Evolutionary conservation across 441 rosid species (phyloP), one percentile per base, ranked within the genome.

Genomic region (Populus hybrid): DNA sequence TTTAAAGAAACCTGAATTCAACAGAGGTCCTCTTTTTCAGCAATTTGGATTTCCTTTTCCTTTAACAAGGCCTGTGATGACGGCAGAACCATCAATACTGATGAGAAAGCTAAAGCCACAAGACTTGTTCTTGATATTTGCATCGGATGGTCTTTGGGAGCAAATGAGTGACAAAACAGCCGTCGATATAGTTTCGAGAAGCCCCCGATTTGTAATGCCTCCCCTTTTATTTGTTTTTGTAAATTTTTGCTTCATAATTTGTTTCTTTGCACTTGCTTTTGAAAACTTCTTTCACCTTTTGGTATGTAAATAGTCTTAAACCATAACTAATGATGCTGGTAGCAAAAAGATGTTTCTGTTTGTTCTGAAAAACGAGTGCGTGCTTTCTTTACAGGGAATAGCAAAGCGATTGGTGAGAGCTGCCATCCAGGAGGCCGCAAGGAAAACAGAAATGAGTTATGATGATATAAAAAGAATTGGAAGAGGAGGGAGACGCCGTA

Each of bases 71-170:
- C 83, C 93, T 4, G 87, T 87, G 26, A 80, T 91, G 89, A 84
- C 87, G 38, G 90, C 95, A 59, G 93, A 88, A 16, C 95, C 95
- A 4, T 87, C 92, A 2, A 85, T 89, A 70, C 11, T 85, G 67
- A 74, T 67, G 23, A 86, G 89, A 67, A 78, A 84, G 71, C 77
- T 91, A 67, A 80, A 79, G 68, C 86, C 89, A 24, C 78, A 84
- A 1, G 92, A 89, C 77, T 66, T 82, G 69, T 91, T 91, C 84
- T 50, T 91, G 69, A 87, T 91, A 71, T 89, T 89, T 80, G 95
- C 95, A 71, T 87, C 95, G 30, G 95, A 91, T 81, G 95, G 95
- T 54, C 90, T 91, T 4, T 89, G 95, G 93, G 95, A 89, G 87
- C 95, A 89, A 66, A 61, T 88, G 74, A 88, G 84, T 72, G 92